These are phyloP conservation scores for Aureobasidium sp. DNA, from an alignment of 2,329 filamentous ascomycete genomes.

Conservation along the genomic window DNA sequence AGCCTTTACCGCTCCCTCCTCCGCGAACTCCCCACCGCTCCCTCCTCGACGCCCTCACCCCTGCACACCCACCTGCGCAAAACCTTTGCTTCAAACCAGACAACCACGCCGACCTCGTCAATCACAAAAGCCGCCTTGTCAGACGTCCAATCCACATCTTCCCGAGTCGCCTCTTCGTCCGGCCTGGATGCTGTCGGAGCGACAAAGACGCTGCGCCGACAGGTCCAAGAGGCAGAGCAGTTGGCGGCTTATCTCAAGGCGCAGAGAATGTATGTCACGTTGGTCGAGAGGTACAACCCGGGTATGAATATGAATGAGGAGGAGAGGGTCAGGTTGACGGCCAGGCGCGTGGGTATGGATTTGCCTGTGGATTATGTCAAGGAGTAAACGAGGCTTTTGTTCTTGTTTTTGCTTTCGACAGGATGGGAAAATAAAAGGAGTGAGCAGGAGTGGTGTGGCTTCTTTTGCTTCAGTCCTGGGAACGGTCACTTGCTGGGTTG, in stretches of 20 bases:
- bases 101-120: constrained; percentile 5
- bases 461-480: too few species aligned
- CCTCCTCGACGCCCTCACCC: constrained; percentile 51
- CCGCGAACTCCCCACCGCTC: constrained; percentile 75
- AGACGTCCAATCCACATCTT: neutral
- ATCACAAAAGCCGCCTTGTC: neutral
- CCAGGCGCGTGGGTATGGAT: constrained; percentile 83
- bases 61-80: constrained; percentile 64
- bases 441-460: too few species aligned
- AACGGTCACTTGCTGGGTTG: too few species aligned
- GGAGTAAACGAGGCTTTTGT: neutral
- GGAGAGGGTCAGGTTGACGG: constrained; percentile 76
- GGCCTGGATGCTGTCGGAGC: constrained; percentile 10
- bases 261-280: constrained; percentile 73
- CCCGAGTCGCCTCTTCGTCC: neutral
- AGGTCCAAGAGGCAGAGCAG: constrained; percentile 60
- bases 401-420: too few species aligned
- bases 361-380: constrained; percentile 48
- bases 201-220: constrained; percentile 27
- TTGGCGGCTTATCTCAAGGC: constrained; percentile 72
- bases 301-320: constrained; percentile 81
- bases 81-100: constrained; percentile 43
- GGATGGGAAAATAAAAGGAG: too few species aligned
- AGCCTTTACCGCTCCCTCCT: constrained; percentile 82
- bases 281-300: constrained; percentile 89